Evolutionary conservation across 495 filamentous ascomycete species (phyloP).

Genomic region (Opeltia flavorubescens): DNA sequence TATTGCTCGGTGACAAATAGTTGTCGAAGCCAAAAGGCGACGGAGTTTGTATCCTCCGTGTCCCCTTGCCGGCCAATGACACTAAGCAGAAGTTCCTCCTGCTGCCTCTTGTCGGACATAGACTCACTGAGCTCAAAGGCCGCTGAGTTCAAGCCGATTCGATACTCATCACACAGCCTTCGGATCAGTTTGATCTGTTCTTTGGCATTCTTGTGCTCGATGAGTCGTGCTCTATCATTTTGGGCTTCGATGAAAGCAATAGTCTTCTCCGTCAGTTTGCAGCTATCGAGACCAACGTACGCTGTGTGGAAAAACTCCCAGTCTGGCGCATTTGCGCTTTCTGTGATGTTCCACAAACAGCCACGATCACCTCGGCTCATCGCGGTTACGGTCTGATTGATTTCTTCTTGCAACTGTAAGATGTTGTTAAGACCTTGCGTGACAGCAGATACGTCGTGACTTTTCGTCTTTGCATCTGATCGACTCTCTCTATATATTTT

Average conservation of each 20-base stretch:
- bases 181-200: neutral
- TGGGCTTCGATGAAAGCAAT: neutral
- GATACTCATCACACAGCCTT: neutral
- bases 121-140: neutral
- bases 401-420: neutral
- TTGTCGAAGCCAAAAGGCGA: constrained; percentile 2
- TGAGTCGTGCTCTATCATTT: neutral
- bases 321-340: constrained; percentile 18
- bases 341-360: neutral
- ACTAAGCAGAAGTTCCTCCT: neutral
- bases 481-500: no score
- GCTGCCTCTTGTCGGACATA: neutral
- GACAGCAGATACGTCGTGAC: no score
- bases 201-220: neutral
- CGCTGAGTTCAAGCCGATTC: neutral
- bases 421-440: no score
- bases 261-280: neutral
- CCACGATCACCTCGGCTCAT: neutral
- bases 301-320: constrained; percentile 14
- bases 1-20: neutral
- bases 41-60: neutral
- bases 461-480: no score
- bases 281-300: constrained; percentile 13
- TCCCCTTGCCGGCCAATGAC: neutral
- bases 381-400: neutral